Conservation (phyloP, 768 basidiomycete species). For the Tricholoma flavovirens region DNA sequence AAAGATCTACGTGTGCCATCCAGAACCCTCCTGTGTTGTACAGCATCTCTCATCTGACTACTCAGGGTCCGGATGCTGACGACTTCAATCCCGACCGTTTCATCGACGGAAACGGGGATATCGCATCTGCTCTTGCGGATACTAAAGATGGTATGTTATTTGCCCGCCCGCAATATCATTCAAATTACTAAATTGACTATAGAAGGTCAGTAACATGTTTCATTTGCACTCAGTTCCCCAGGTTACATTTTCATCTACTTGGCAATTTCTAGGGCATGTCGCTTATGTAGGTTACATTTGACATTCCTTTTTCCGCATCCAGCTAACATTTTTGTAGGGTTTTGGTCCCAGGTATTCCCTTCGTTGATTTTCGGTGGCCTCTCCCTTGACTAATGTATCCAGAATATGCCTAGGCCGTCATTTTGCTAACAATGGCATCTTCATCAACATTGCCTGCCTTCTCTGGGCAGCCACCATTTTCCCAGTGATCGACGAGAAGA, state of each 20-base stretch:
- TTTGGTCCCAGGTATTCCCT: not conserved
- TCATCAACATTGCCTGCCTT: not conserved
- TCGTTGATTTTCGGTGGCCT: not conserved
- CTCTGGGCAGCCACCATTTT: not conserved
- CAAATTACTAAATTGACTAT: not conserved
- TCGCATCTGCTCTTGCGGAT: not conserved
- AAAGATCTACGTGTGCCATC: not conserved
- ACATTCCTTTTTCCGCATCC: not conserved
- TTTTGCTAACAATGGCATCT: not conserved
- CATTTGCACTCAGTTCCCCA: too few relatives aligned
- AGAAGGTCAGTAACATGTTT: constrained; percentile 1
- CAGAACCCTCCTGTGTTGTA: not conserved
- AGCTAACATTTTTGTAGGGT: not conserved
- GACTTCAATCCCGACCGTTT: not conserved
- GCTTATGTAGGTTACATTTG: not conserved
- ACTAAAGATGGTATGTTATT: constrained; percentile 2
- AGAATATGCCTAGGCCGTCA: not conserved
- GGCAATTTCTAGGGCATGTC: not conserved
- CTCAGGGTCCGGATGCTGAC: constrained; percentile 1
- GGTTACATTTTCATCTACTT: not conserved
- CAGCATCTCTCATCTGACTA: not conserved
- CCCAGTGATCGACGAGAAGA: not conserved
- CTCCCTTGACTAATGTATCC: not conserved
- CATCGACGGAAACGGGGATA: not conserved
- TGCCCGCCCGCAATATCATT: not conserved